A percentile compares a stretch with the other conserved stretches of the same genome.
Evolutionary conservation across 441 rosid genomes (phyloP).

Genomic region (Arabidopsis hybrid): DNA sequence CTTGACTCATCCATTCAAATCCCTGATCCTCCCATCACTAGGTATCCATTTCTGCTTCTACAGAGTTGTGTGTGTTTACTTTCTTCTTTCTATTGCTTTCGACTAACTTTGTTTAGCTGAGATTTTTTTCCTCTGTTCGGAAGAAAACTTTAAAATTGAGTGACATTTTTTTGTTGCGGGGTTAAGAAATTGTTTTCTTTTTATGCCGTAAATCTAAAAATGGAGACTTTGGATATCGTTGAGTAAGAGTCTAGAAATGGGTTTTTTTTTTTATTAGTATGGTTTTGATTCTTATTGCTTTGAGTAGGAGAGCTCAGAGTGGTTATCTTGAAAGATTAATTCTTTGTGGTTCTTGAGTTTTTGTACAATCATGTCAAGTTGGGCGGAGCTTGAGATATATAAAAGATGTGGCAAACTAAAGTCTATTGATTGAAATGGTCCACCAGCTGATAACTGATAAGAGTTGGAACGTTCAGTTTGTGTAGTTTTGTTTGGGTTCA

Average conservation of each 20-base stretch:
- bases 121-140: background rate
- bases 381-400: background rate
- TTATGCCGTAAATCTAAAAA: background rate
- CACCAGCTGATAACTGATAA: conserved; percentile 8
- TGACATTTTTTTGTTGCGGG: background rate
- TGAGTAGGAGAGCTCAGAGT: background rate
- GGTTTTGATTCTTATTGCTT: conserved; percentile 11
- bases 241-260: background rate
- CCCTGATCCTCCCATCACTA: conserved; percentile 50
- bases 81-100: background rate
- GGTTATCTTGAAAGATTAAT: background rate
- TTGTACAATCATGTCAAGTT: conserved; percentile 10
- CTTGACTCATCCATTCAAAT: conserved; percentile 47
- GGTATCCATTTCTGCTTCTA: conserved; percentile 43
- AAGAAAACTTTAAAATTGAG: background rate
- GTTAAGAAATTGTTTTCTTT: background rate
- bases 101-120: background rate
- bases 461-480: background rate
- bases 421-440: conserved; percentile 13
- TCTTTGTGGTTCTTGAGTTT: background rate
- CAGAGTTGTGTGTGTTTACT: background rate
- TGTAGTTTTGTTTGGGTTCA: background rate
- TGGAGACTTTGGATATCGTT: conserved; percentile 4
- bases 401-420: conserved; percentile 4
- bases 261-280: background rate